Base-by-base conservation (phyloP, 768 basidiomycete genomes). In the Lactifluus subvellereus region DNA sequence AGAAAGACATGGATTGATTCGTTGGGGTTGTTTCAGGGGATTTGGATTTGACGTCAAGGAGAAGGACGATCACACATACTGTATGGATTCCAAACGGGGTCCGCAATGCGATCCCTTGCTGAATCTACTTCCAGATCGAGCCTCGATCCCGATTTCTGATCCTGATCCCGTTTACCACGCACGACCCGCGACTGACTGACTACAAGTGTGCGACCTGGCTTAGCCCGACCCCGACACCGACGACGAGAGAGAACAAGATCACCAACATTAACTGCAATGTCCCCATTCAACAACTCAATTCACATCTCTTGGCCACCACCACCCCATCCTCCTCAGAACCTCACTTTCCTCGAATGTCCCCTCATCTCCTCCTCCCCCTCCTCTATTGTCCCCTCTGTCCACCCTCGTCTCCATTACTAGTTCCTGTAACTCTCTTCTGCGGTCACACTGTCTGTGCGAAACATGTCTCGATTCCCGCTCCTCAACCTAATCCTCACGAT, bases 371-470 rank as follows among this genome's bases (percentile, higher is more conserved):
- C 66, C 67, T 74, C 57, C 68, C 76, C 42, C 70, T 83, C 59
- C 75, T 87, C 60, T 60, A 62, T 57, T 91, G 89, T 69, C 79
- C 83, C 3, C 69, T 82, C 72, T 89, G 89, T 67, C 57, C 69
- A 1, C 70, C 73, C 7, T 63, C 72, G 1, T 45, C 72, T 27
- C 59, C 74, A 58, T 76, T 86, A 27, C 61, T 68, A 27, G 70
- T 75, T 4, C 85, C 86, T 2, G 75, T 81, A 40, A 82, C 78
- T 9, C 84, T 96, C 45, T 81, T 77, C 68, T 97, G 94, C 70
- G 94, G 94, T 57, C 94, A 97, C 71, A 80, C 92, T 22, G 66
- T 95, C 65, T 97, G 93, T 69, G 73, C 83, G 0, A 50, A 67
- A 79, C 59, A 71, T 62, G 65, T 67, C 67, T 47, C 62, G 13